Conservation (phyloP, 371 early-diverging fungal species). For the Mortierella sp. region DNA sequence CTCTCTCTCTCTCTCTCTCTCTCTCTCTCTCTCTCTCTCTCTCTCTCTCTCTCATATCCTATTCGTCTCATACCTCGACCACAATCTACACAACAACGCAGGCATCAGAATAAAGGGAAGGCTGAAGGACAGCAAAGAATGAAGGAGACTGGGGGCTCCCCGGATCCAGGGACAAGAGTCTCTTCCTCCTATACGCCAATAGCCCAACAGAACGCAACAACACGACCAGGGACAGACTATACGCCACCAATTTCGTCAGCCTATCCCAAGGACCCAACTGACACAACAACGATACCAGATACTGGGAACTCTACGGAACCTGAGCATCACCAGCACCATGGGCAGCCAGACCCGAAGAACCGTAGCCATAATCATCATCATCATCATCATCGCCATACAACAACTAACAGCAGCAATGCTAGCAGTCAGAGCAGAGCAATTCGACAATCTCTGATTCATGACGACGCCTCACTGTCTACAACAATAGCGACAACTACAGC, state of each 20-base stretch:
- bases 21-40: neutral
- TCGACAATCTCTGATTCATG: neutral
- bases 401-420: neutral
- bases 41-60: too few species aligned
- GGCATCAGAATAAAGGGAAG: neutral
- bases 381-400: neutral
- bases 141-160: neutral
- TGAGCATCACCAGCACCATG: neutral
- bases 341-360: neutral
- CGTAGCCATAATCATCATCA: neutral
- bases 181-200: neutral
- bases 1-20: neutral
- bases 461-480: neutral
- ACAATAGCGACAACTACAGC: neutral
- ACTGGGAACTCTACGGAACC: neutral
- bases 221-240: neutral
- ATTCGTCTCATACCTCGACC: neutral
- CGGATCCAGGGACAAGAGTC: constrained; percentile 5
- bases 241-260: neutral
- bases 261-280: neutral
- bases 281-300: neutral
- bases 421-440: neutral
- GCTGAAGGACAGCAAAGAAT: neutral
- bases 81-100: neutral
- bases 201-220: neutral